Evolutionary conservation across 2,329 filamentous ascomycete species (phyloP), one percentile per base, ranked within the genome.

Genomic region (Rhynchosporium graminicola): DNA sequence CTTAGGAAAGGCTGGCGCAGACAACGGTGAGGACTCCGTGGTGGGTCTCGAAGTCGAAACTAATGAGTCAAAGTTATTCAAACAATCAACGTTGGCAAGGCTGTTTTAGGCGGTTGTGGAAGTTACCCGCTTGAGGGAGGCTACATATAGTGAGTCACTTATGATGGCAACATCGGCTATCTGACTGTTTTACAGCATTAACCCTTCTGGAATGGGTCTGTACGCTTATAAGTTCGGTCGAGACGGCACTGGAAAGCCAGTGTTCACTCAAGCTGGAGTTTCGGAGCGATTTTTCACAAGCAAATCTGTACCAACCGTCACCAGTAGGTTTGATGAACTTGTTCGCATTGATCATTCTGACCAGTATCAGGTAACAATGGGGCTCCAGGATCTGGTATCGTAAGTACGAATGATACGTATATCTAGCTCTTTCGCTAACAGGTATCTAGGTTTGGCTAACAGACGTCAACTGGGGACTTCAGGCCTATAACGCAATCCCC

Each of bases 401-500:
- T 59, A 43, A n/a, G 57, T 58, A 40, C 9, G 5, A 2, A 6
- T 40, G 12, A 13, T 3, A 26, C 15, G 12, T 56, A 2, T 29
- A 29, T 7, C 36, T 12, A 7, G n/a, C 28, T 13, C 1, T 20
- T 29, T 12, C 13, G 15, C 38, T 47, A 3, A 50, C 20, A 48
- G 10, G 6, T 38, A 36, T 26, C 36, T 47, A 63, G 61, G 61
- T 63, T 20, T 63, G 62, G 62, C 31, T 63, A 15, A 36, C 51
- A 20, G 62, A 65, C 43, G 52, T 51, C 6, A 81, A 80, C 4
- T 72, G 74, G 5, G 80, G 80, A 57, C 74, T 84, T 9, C 76
- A 80, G 29, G 77, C 83, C 36, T 84, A 82, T 64, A 76, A 82
- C 20, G 79, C 82, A 0, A 72, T 83, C 0, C 83, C 81, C 0